Percentiles rank a stretch among this genome's conserved stretches.
These are phyloP conservation scores for Aspergillus mulundensis DNA, from an alignment of 495 filamentous ascomycete species.

Conservation along the genomic window DNA sequence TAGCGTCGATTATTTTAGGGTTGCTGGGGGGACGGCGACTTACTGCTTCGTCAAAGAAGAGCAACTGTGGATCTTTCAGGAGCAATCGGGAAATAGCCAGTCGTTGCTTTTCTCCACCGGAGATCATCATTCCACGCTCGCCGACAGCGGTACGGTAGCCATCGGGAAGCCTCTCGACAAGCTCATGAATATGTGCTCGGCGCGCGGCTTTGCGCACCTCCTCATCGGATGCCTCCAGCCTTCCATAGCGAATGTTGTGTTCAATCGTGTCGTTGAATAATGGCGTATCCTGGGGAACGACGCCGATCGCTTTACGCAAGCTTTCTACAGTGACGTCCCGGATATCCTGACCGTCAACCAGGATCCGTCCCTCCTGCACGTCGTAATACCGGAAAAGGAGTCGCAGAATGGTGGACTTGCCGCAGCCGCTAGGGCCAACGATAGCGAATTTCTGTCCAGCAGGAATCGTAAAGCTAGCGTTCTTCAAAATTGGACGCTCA, in stretches of 20 bases:
- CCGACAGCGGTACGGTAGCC: constrained; percentile 92
- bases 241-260: constrained; percentile 95
- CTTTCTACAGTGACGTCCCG: constrained; percentile 77
- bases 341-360: constrained; percentile 92
- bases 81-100: constrained; percentile 82
- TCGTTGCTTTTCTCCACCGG: constrained; percentile 93
- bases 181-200: constrained; percentile 79
- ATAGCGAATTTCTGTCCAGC: constrained; percentile 94
- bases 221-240: constrained; percentile 70
- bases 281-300: constrained; percentile 95
- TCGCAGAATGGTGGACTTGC: constrained; percentile 88
- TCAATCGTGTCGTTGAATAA: constrained; percentile 94
- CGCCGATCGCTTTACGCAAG: constrained; percentile 80
- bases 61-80: constrained; percentile 83
- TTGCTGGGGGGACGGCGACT: constrained; percentile 20
- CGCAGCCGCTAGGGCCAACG: constrained; percentile 92
- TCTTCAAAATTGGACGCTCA: constrained; percentile 81
- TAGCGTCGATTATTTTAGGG: constrained; percentile 4
- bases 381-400: constrained; percentile 95
- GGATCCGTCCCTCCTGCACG: constrained; percentile 77
- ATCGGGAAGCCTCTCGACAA: constrained; percentile 70
- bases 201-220: constrained; percentile 71
- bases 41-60: constrained; percentile 96
- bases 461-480: constrained; percentile 83
- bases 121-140: constrained; percentile 97